Evolutionary conservation across 2,329 filamentous ascomycete species (phyloP), one percentile per base, ranked within the genome.

Genomic region (Diaporthe amygdali): DNA sequence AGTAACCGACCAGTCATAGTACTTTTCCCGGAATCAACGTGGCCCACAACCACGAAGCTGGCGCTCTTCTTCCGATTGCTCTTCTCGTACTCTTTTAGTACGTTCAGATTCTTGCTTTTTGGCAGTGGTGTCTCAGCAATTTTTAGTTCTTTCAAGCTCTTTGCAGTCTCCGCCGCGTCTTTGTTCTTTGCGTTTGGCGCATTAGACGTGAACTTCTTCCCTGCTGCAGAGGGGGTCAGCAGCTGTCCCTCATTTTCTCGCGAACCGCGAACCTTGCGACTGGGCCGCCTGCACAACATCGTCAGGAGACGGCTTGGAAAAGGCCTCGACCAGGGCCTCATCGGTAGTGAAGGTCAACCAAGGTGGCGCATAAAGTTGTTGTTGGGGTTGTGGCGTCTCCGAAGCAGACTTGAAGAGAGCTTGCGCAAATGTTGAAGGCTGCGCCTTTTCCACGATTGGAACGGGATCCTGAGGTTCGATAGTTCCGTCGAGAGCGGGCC

Each of bases 11-110:
- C 96, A 96, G 99, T 98, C 46, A 99, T 87, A 7, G 96, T 99
- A 80, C 95, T 98, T 82, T 99, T 99, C 66, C 96, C 96, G 66
- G 97, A 96, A 81, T 99, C 96, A 69, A 99, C 96, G 80, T 99
- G 96, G 95, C 94, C 95, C 76, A 97, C 95, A 41, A 98, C 95
- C 9, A 97, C 95, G 82, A 98, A 97, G 79, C 94, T 97, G 51
- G 93, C 92, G 68, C 90, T 92, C 75, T 92, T 93, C 82, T 98
- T 98, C 75, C 88, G 87, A 67, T 91, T 89, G 66, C 90, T 88
- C 74, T 92, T 94, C 76, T 92, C 89, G 77, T 93, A 96, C 79
- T 97, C 95, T 56, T 90, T 89, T 41, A 96, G 78, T 4, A 98
- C 95, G 80, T 98, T 90, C 25, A 98, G 82, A 69, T 96, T 95